Evolutionary conservation across 176 grass and related monocot species (phyloP).

Genomic region (Oryza officinalis): DNA sequence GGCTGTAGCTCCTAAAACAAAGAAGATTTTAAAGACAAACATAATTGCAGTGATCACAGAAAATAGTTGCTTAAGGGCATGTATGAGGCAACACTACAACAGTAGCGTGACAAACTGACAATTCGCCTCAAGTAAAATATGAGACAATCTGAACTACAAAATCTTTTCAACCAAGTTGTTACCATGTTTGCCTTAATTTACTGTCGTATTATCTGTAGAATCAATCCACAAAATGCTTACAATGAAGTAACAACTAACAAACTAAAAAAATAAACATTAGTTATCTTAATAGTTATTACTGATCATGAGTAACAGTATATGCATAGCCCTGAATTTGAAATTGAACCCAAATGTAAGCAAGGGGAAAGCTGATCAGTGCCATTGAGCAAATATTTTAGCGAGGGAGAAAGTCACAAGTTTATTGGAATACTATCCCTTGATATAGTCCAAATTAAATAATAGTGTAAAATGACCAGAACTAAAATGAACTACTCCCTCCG

Average conservation of each 20-base stretch:
- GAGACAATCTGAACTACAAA: background rate
- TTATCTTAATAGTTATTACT: background rate
- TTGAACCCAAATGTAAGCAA: background rate
- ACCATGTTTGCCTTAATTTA: background rate
- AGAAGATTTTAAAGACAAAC: constrained; percentile 32
- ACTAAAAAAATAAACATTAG: background rate
- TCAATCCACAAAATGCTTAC: background rate
- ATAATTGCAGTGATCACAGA: background rate
- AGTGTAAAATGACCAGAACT: no score
- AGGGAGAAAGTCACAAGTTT: background rate
- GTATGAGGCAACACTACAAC: background rate
- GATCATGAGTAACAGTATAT: background rate
- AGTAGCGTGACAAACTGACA: background rate
- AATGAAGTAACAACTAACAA: background rate
- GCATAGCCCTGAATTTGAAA: background rate
- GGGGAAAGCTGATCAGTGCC: background rate
- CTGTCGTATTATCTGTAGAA: background rate
- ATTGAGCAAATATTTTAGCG: background rate
- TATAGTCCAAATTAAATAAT: no score
- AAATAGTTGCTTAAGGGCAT: background rate
- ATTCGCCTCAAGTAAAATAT: background rate
- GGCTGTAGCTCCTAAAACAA: constrained; percentile 77
- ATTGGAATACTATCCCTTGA: background rate
- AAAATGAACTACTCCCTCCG: no score
- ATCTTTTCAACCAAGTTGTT: background rate